Evolutionary conservation across 257 asterid genomes (phyloP).

Genomic region (Plantago ovata): DNA sequence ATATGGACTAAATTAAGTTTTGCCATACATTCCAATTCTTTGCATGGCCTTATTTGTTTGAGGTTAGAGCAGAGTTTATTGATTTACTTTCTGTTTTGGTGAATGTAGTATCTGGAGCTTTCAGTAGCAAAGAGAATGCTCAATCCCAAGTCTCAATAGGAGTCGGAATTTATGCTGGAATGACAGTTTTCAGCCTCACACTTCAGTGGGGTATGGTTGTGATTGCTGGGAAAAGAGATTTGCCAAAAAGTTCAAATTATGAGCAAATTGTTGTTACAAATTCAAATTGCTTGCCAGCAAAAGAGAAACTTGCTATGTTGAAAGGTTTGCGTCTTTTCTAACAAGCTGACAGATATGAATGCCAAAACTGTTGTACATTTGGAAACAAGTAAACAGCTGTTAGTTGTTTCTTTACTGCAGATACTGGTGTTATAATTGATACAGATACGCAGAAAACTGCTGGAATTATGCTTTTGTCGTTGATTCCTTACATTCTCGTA

Average conservation of each 20-base stretch:
- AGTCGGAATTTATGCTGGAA: constrained; percentile 45
- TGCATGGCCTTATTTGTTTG: neutral
- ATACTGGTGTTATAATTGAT: constrained; percentile 39
- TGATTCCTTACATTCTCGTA: constrained; percentile 44
- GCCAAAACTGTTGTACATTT: neutral
- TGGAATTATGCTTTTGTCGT: constrained; percentile 44
- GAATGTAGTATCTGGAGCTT: constrained; percentile 38
- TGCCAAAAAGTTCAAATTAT: constrained; percentile 17
- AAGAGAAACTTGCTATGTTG: constrained; percentile 20
- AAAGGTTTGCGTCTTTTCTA: constrained; percentile 13
- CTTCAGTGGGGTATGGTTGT: constrained; percentile 47
- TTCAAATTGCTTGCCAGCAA: constrained; percentile 22
- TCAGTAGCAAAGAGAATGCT: constrained; percentile 34
- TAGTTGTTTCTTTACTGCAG: constrained; percentile 20
- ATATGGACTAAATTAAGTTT: too few species aligned
- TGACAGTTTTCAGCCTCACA: constrained; percentile 44
- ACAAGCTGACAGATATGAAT: neutral
- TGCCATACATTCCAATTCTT: too few species aligned
- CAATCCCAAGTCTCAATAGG: constrained; percentile 42
- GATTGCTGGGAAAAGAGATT: constrained; percentile 29
- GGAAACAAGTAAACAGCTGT: neutral
- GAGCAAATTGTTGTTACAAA: constrained; percentile 1
- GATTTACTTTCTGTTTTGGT: neutral
- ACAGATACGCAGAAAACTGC: constrained; percentile 37
- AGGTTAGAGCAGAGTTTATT: neutral